Percentiles rank a stretch among this genome's conserved stretches.
Conservation (phyloP, 257 asterid species). For the Nemophila menziesii region DNA sequence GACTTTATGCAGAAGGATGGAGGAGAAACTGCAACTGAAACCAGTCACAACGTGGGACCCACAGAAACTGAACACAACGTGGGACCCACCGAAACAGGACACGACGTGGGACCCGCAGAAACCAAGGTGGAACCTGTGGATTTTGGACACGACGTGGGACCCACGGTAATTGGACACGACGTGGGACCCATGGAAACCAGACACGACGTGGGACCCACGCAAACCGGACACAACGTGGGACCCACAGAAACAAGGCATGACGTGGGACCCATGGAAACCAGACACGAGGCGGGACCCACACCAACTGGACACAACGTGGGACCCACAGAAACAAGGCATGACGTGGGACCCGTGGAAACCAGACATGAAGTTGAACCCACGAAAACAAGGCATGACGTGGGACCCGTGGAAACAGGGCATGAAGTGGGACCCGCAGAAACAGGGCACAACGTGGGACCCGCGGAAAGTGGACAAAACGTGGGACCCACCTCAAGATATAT, state of each 20-base stretch:
- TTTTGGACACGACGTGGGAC: not conserved
- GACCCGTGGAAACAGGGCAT: not conserved
- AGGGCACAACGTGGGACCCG: not conserved
- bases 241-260: too few relatives aligned
- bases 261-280: too few relatives aligned
- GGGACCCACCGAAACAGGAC: not conserved
- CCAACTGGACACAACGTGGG: too few relatives aligned
- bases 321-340: not conserved
- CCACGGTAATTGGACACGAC: not conserved
- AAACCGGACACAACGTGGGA: not conserved
- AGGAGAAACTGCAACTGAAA: not conserved
- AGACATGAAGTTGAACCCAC: too few relatives aligned
- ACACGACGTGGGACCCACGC: not conserved
- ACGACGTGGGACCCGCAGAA: not conserved
- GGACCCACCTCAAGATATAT: slow-evolving; percentile 14
- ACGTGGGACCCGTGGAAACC: not conserved
- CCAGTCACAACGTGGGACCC: not conserved
- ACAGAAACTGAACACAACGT: not conserved
- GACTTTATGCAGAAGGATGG: not conserved
- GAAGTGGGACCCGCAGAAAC: not conserved
- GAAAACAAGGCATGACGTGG: not conserved
- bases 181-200: not conserved
- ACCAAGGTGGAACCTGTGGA: too few relatives aligned
- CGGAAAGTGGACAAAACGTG: not conserved
- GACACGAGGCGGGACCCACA: not conserved